Percentiles rank a stretch among this genome's conserved stretches.
Evolutionary conservation across 2,329 filamentous ascomycete species (phyloP).

Genomic region (Hypocreales sp.): DNA sequence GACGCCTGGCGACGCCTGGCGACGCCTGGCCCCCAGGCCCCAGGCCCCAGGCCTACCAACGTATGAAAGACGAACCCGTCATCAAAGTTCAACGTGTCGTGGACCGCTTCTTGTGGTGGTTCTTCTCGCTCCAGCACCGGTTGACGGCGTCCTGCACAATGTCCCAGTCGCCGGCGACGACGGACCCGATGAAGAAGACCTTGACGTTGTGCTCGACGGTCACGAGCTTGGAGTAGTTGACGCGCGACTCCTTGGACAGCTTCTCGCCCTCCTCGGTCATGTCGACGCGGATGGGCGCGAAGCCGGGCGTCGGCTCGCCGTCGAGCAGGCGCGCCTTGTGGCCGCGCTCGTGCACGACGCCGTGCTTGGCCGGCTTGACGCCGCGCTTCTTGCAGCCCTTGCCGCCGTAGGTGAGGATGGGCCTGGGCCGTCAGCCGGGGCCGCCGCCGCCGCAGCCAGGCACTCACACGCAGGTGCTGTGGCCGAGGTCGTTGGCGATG

Average conservation of each 20-base stretch:
- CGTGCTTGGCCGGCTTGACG: constrained; percentile 35
- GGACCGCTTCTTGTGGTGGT: constrained; percentile 15
- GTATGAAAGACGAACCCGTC: too few relatives aligned
- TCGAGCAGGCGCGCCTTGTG: constrained; percentile 16
- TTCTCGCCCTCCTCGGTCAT: constrained; percentile 27
- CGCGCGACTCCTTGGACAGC: constrained; percentile 32
- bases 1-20: too few relatives aligned
- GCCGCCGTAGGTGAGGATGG: constrained; percentile 38
- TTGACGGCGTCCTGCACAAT: constrained; percentile 29
- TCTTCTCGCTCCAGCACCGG: constrained; percentile 31
- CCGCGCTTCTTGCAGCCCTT: constrained; percentile 37
- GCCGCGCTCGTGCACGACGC: constrained; percentile 28
- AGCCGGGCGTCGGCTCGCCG: constrained; percentile 32
- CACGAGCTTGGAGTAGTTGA: constrained; percentile 41
- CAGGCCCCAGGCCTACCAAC: too few relatives aligned
- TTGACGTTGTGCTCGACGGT: constrained; percentile 42
- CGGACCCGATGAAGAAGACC: constrained; percentile 39
- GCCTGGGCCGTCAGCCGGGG: constrained; percentile 17
- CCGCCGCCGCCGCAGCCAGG: background rate
- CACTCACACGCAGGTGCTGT: constrained; percentile 41
- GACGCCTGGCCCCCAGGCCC: too few relatives aligned
- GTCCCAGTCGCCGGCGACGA: constrained; percentile 23
- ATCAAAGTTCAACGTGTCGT: background rate
- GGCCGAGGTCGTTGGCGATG: constrained; percentile 32
- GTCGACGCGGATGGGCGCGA: constrained; percentile 26